These are phyloP conservation scores for Allium sativum DNA, from an alignment of 106 monocot species.

Conservation along the genomic window DNA sequence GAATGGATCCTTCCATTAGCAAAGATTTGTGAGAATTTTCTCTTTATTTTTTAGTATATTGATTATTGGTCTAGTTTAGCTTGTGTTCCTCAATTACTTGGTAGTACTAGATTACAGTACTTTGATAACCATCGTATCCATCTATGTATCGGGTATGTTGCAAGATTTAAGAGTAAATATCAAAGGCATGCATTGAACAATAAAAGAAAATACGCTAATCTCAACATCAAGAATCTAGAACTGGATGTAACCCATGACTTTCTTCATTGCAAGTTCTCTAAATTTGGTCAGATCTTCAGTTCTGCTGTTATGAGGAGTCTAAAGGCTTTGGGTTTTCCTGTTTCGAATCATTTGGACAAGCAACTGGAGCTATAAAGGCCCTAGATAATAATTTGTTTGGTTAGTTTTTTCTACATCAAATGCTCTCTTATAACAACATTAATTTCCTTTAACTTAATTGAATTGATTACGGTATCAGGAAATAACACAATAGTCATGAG, in stretches of 20 bases:
- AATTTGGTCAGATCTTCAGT: conserved; percentile 38
- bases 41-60: not conserved
- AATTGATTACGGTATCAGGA: conserved; percentile 18
- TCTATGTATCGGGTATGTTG: conserved; percentile 34
- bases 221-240: conserved; percentile 63
- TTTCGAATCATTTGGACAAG: conserved; percentile 28
- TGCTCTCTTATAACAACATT: no score
- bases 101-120: not conserved
- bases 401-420: conserved; percentile 1
- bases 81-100: not conserved
- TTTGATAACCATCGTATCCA: not conserved
- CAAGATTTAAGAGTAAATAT: conserved; percentile 44
- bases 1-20: conserved; percentile 15
- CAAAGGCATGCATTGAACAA: conserved; percentile 13
- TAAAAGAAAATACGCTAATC: conserved; percentile 21
- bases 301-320: conserved; percentile 39
- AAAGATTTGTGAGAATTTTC: conserved; percentile 35
- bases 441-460: not conserved
- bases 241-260: conserved; percentile 23
- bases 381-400: conserved; percentile 42
- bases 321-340: conserved; percentile 61
- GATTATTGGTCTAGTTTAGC: not conserved
- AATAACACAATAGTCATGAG: conserved; percentile 35
- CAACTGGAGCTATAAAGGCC: conserved; percentile 32
- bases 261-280: conserved; percentile 35